These are phyloP conservation scores for Pilaira anomala DNA, from an alignment of 192 early-diverging fungal species.

Conservation along the genomic window DNA sequence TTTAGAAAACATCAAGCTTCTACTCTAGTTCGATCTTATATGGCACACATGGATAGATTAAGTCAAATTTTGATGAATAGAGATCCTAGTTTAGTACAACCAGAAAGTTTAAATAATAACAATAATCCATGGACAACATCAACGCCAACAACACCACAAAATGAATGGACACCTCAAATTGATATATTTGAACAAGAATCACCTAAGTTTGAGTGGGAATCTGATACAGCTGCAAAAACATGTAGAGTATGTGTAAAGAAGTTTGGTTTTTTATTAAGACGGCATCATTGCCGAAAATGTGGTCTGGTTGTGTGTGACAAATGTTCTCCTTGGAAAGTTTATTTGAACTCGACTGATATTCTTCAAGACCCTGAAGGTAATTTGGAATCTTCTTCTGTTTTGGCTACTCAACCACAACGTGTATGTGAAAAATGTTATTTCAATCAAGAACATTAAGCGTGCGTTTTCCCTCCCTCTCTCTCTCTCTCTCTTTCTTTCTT, in stretches of 20 bases:
- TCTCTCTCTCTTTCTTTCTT: too few relatives aligned
- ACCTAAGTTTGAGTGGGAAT: conserved; percentile 63
- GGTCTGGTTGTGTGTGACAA: conserved; percentile 80
- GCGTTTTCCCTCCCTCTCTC: too few relatives aligned
- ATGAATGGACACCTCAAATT: neutral
- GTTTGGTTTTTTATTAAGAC: conserved; percentile 74
- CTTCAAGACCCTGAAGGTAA: conserved; percentile 37
- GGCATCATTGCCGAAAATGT: conserved; percentile 93
- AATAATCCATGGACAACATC: conserved; percentile 31
- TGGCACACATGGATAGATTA: conserved; percentile 53
- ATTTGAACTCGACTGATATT: conserved; percentile 44
- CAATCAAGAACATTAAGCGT: too few relatives aligned
- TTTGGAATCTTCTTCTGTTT: neutral
- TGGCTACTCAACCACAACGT: conserved; percentile 37
- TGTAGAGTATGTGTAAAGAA: conserved; percentile 67
- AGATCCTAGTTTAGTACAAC: conserved; percentile 26
- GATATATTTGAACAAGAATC: conserved; percentile 4
- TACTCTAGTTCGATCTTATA: conserved; percentile 41
- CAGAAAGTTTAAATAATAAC: conserved; percentile 25
- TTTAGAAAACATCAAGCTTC: conserved; percentile 48
- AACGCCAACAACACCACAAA: neutral
- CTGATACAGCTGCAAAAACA: conserved; percentile 60
- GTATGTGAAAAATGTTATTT: conserved; percentile 52
- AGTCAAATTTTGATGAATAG: conserved; percentile 28
- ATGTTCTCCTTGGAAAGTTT: conserved; percentile 63